phyloP scores from a whole-genome alignment of 306 rosid genomes.

The Cicer judaicum region DNA sequence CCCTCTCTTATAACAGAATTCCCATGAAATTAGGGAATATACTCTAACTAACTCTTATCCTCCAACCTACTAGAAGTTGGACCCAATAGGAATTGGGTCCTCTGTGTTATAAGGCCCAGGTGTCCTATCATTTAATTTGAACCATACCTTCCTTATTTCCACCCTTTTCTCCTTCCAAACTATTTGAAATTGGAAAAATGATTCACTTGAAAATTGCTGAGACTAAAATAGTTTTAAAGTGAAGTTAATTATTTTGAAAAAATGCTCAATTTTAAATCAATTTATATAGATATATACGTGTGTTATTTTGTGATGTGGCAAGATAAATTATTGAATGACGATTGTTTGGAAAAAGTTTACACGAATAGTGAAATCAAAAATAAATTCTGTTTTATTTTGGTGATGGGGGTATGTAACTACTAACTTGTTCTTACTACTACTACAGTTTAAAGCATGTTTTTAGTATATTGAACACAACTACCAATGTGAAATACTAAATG shows the following conservation, averaged over 20 bases:
- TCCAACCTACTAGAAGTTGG: too few species aligned
- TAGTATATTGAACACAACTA: constrained; percentile 7
- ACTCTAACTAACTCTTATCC: too few species aligned
- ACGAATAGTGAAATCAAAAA: background rate
- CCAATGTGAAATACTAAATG: constrained; percentile 21
- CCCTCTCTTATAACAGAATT: background rate
- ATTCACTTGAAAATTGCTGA: background rate
- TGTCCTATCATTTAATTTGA: background rate
- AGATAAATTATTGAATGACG: background rate
- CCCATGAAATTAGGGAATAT: too few species aligned
- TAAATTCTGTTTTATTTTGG: background rate
- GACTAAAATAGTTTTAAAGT: background rate
- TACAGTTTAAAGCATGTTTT: background rate
- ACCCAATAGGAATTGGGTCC: too few species aligned
- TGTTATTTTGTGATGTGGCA: background rate
- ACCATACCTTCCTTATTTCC: background rate
- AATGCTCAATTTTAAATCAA: background rate
- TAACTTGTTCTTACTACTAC: background rate
- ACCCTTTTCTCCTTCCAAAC: background rate
- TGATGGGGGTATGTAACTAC: constrained; percentile 7
- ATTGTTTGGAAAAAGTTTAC: constrained; percentile 4
- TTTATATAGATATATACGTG: background rate
- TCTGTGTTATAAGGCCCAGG: too few species aligned
- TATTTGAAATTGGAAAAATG: background rate
- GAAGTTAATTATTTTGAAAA: constrained; percentile 7